phyloP scores from a whole-genome alignment of 2,329 filamentous ascomycete species.

The Sclerotinia subarctica region DNA sequence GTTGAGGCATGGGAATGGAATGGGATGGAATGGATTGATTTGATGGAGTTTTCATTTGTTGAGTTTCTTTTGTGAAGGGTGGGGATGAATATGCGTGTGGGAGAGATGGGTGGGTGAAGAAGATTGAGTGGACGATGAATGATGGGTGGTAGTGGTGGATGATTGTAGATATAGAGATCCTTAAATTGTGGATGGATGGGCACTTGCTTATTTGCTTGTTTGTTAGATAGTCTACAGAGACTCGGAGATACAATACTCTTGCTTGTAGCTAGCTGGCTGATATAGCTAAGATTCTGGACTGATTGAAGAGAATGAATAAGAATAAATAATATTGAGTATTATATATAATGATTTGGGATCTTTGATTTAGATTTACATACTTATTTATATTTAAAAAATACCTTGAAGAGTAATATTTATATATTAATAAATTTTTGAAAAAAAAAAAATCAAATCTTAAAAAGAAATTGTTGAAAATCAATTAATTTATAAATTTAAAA shows the following conservation, averaged over 20 bases:
- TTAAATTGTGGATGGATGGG: conserved; percentile 3
- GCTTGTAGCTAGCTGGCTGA: neutral
- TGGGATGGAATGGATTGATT: conserved; percentile 3
- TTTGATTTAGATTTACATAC: too few species aligned
- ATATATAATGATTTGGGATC: too few species aligned
- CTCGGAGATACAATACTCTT: neutral
- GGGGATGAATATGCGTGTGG: neutral
- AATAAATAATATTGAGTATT: neutral
- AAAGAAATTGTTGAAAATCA: too few species aligned
- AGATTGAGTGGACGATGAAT: neutral
- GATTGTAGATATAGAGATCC: conserved; percentile 1
- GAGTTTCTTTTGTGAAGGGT: neutral
- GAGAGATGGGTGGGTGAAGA: neutral
- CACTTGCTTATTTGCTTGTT: conserved; percentile 8
- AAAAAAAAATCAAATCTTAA: too few species aligned
- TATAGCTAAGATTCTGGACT: neutral
- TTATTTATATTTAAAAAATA: too few species aligned
- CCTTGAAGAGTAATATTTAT: too few species aligned
- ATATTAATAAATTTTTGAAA: too few species aligned
- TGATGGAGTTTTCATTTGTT: conserved; percentile 6
- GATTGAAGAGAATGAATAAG: neutral
- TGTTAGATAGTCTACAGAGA: neutral
- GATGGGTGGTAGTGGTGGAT: neutral
- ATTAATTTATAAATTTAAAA: too few species aligned
- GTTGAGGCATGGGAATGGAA: neutral